Conservation (phyloP, 176 grass and related monocot genomes). For the Carex littledalei region DNA sequence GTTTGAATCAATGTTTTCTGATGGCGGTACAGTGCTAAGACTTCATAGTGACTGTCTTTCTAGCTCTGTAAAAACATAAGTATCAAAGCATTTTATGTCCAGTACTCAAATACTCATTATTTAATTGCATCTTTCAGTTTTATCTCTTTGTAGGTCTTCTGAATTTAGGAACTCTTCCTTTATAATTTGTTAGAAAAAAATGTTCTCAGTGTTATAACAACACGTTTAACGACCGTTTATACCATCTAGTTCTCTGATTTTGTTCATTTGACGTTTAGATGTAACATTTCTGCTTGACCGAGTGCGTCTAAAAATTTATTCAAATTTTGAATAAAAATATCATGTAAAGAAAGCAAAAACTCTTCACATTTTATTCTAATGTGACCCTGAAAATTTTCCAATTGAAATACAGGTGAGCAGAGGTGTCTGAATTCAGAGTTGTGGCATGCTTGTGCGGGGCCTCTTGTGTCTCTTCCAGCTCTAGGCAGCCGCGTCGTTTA, state of each 20-base stretch:
- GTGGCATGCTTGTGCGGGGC: slow-evolving; percentile 98
- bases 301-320: neutral
- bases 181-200: neutral
- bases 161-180: neutral
- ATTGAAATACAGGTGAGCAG: slow-evolving; percentile 74
- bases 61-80: neutral
- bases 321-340: too few species aligned
- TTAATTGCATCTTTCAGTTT: neutral
- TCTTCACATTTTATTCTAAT: neutral
- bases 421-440: slow-evolving; percentile 95
- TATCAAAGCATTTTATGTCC: neutral
- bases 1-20: neutral
- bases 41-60: neutral
- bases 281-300: neutral
- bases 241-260: neutral
- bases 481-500: slow-evolving; percentile 85
- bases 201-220: neutral
- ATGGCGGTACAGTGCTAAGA: neutral
- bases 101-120: neutral
- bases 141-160: neutral
- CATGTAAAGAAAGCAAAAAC: neutral
- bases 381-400: neutral
- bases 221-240: too few species aligned
- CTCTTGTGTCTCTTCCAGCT: slow-evolving; percentile 82
- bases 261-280: neutral